These are phyloP conservation scores for Mikania micrantha DNA, from an alignment of 129 eudicot genomes.

Conservation along the genomic window DNA sequence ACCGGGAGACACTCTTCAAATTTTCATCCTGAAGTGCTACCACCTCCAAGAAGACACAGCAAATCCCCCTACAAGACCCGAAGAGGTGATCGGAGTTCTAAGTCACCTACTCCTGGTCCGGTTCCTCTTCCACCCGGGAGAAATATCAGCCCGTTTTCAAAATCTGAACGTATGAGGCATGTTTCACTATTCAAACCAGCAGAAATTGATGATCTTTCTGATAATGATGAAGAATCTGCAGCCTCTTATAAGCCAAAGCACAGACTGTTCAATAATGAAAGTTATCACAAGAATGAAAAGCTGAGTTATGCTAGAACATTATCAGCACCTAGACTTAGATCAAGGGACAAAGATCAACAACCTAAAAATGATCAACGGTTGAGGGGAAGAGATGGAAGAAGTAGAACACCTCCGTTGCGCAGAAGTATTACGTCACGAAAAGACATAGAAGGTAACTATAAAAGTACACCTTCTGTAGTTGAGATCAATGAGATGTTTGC, in stretches of 20 bases:
- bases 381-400: constrained; percentile 31
- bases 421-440: constrained; percentile 22
- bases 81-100: constrained; percentile 31
- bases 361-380: constrained; percentile 19
- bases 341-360: constrained; percentile 35
- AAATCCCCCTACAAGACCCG: constrained; percentile 52
- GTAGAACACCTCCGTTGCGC: constrained; percentile 29
- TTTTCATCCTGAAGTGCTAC: constrained; percentile 33
- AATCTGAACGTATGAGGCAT: constrained; percentile 45
- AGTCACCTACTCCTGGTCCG: constrained; percentile 25
- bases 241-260: constrained; percentile 22
- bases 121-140: constrained; percentile 37
- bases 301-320: constrained; percentile 40
- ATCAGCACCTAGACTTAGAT: constrained; percentile 56
- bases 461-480: constrained; percentile 47
- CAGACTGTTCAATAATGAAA: constrained; percentile 9
- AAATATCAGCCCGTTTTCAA: constrained; percentile 48
- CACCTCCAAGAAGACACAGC: constrained; percentile 52
- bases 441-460: constrained; percentile 31
- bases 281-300: constrained; percentile 18
- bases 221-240: constrained; percentile 12
- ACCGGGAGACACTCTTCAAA: constrained; percentile 30
- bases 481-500: constrained; percentile 76
- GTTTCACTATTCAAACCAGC: constrained; percentile 19
- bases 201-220: background rate